These are phyloP conservation scores for Zarea fungicola DNA, from an alignment of 2,329 filamentous ascomycete genomes.

Conservation along the genomic window DNA sequence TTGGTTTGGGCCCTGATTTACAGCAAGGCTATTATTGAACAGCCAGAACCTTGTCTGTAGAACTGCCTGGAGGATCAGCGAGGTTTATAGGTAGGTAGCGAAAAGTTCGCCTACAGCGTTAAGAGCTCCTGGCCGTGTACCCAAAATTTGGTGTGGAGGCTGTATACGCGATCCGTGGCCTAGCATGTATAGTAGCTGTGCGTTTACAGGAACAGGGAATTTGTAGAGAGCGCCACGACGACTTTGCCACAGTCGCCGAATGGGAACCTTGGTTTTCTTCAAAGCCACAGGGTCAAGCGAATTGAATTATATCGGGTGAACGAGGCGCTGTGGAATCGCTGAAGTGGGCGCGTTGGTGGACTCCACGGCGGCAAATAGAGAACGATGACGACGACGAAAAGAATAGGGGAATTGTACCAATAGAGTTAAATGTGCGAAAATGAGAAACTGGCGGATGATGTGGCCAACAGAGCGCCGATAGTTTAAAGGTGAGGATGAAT, in stretches of 20 bases:
- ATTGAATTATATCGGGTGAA: background rate
- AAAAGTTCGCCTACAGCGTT: background rate
- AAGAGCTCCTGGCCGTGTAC: background rate
- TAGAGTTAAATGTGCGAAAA: no score
- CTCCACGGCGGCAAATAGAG: background rate
- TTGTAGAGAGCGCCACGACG: background rate
- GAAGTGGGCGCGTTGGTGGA: slow-evolving; percentile 1
- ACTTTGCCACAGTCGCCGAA: slow-evolving; percentile 8
- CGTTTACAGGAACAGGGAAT: background rate
- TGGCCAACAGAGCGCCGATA: slow-evolving; percentile 2
- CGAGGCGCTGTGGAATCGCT: background rate
- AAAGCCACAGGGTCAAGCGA: background rate
- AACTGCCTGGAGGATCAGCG: no score
- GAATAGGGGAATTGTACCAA: no score
- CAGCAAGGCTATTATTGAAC: background rate
- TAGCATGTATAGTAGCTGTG: background rate
- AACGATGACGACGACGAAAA: background rate
- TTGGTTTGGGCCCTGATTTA: slow-evolving; percentile 1
- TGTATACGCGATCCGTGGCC: background rate
- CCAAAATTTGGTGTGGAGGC: background rate
- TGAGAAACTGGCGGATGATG: background rate
- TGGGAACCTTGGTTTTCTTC: background rate
- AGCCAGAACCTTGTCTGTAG: no score
- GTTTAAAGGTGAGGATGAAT: background rate
- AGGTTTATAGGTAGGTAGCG: background rate